These are phyloP conservation scores for Euphorbia tirucalli DNA, from an alignment of 345 rosid species.

Conservation along the genomic window DNA sequence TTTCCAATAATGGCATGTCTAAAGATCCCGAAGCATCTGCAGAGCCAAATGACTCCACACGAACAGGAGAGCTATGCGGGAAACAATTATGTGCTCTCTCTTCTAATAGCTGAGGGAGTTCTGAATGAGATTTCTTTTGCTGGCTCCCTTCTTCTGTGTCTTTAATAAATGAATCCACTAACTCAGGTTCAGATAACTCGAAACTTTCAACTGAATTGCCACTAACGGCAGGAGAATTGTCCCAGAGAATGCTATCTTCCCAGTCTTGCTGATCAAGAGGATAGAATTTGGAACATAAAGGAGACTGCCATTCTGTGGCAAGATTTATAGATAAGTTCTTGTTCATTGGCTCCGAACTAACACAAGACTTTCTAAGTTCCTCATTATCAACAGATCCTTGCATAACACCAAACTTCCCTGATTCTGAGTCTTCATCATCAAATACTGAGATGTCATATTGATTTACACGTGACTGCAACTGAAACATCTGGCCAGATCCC, in stretches of 20 bases:
- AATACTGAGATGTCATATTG: constrained; percentile 44
- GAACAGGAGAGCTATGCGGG: constrained; percentile 37
- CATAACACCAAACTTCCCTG: constrained; percentile 35
- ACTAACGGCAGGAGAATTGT: constrained; percentile 50
- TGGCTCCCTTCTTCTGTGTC: constrained; percentile 34
- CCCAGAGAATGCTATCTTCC: constrained; percentile 89
- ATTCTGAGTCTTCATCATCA: constrained; percentile 34
- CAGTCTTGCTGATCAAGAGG: constrained; percentile 92
- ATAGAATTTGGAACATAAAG: constrained; percentile 41
- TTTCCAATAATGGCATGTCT: constrained; percentile 27
- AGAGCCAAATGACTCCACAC: constrained; percentile 55
- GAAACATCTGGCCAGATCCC: constrained; percentile 44
- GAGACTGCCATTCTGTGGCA: constrained; percentile 50
- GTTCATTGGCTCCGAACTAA: constrained; percentile 68
- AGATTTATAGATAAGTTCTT: constrained; percentile 37
- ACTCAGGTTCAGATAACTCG: constrained; percentile 40
- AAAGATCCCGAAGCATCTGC: constrained; percentile 29
- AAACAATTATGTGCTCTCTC: constrained; percentile 35
- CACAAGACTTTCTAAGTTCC: constrained; percentile 41
- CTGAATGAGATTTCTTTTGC: constrained; percentile 28
- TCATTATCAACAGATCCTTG: constrained; percentile 34
- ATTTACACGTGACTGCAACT: constrained; percentile 31
- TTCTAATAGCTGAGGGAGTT: constrained; percentile 26
- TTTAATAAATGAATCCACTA: constrained; percentile 30
- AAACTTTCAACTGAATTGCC: constrained; percentile 41